Conservation (phyloP, 2,329 filamentous ascomycete species). For the Trichoderma koningii region DNA sequence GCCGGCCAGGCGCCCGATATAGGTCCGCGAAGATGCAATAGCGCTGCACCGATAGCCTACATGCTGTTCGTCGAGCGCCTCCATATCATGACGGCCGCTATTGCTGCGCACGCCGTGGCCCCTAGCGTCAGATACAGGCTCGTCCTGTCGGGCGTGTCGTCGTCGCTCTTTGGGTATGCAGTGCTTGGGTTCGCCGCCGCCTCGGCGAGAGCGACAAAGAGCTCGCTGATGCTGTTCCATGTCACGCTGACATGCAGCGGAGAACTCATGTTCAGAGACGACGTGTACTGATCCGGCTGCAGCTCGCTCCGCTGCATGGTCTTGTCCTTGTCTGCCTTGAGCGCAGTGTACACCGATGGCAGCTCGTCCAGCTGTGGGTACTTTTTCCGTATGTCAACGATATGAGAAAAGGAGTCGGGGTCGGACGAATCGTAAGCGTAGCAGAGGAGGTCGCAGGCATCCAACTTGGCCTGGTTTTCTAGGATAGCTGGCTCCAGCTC, state of each 20-base stretch:
- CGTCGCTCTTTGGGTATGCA: conserved; percentile 86
- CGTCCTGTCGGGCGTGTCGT: conserved; percentile 80
- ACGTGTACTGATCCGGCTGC: conserved; percentile 91
- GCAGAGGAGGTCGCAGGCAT: conserved; percentile 90
- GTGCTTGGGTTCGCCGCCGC: conserved; percentile 86
- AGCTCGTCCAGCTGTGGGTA: conserved; percentile 85
- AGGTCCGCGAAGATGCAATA: background rate
- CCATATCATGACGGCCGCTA: conserved; percentile 68
- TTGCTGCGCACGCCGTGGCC: conserved; percentile 65
- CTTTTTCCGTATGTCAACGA: conserved; percentile 76
- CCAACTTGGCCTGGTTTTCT: conserved; percentile 86
- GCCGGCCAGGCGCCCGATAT: background rate
- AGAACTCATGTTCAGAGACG: conserved; percentile 80
- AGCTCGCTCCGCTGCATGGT: conserved; percentile 90
- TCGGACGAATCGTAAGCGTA: conserved; percentile 97
- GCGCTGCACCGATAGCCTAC: conserved; percentile 28
- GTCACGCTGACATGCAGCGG: conserved; percentile 93
- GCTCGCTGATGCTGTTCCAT: conserved; percentile 90
- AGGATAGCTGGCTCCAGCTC: conserved; percentile 94
- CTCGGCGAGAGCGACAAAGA: conserved; percentile 90
- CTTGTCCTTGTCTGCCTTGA: conserved; percentile 95
- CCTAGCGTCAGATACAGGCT: conserved; percentile 83
- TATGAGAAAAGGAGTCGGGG: conserved; percentile 91
- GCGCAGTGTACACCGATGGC: conserved; percentile 85
- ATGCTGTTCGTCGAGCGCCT: conserved; percentile 55